Conservation (phyloP, 768 basidiomycete genomes). For the Piloderma croceum region DNA sequence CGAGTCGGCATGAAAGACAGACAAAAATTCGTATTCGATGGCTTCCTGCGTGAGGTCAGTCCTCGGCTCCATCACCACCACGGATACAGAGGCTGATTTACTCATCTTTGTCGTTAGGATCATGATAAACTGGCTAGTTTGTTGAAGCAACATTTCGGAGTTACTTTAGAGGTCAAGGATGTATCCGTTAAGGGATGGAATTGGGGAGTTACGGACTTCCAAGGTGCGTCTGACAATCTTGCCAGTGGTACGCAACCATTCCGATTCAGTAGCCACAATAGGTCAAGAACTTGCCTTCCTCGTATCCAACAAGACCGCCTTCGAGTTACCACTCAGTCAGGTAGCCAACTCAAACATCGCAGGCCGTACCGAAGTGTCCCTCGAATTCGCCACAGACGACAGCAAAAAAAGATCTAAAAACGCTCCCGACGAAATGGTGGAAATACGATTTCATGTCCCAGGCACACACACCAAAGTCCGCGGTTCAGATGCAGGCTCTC, state of each 20-base stretch:
- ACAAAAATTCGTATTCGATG: conserved; percentile 83
- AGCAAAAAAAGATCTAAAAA: conserved; percentile 39
- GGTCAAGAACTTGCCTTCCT: conserved; percentile 90
- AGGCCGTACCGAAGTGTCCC: conserved; percentile 94
- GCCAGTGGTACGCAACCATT: conserved; percentile 3
- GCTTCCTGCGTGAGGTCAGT: conserved; percentile 83
- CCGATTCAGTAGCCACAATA: conserved; percentile 28
- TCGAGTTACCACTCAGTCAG: conserved; percentile 79
- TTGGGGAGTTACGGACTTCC: conserved; percentile 94
- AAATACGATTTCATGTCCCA: conserved; percentile 95
- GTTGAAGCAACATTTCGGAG: conserved; percentile 81
- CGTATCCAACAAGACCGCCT: conserved; percentile 80
- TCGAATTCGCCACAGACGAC: conserved; percentile 72
- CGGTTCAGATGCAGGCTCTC: conserved; percentile 68
- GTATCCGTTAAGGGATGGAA: conserved; percentile 94
- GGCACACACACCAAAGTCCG: conserved; percentile 60
- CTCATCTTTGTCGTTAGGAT: conserved; percentile 49
- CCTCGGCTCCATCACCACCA: conserved; percentile 1
- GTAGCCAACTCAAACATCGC: conserved; percentile 98
- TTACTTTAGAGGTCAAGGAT: conserved; percentile 83
- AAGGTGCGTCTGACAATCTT: conserved; percentile 49
- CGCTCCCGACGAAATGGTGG: conserved; percentile 80
- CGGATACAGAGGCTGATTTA: not conserved
- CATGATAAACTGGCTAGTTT: conserved; percentile 78
- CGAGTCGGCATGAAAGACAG: conserved; percentile 76